Evolutionary conservation across 1,139 yeast genomes (phyloP).

Genomic region (Hemisphaericaspora xylanilytica): DNA sequence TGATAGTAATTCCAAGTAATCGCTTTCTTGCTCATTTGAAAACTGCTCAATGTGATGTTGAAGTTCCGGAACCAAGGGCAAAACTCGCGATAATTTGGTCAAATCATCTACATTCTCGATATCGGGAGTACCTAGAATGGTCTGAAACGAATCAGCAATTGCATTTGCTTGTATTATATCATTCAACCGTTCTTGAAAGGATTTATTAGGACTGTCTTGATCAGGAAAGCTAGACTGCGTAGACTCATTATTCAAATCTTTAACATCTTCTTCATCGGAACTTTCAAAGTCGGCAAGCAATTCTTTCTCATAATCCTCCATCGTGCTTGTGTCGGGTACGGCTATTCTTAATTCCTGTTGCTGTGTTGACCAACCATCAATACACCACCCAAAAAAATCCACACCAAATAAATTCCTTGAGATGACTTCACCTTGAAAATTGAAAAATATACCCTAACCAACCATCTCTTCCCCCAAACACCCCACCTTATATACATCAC

Average conservation of each 20-base stretch:
- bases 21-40: conserved; percentile 24
- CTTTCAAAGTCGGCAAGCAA: conserved; percentile 35
- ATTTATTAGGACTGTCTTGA: no score
- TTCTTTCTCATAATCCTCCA: conserved; percentile 32
- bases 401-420: no score
- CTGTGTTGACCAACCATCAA: background rate
- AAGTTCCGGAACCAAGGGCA: conserved; percentile 28
- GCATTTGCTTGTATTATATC: conserved; percentile 13
- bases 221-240: background rate
- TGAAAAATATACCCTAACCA: no score
- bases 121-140: conserved; percentile 17
- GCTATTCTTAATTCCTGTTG: no score
- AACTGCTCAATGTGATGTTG: conserved; percentile 23
- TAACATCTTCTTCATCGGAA: conserved; percentile 17
- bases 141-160: conserved; percentile 12
- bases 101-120: conserved; percentile 20
- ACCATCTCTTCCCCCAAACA: no score
- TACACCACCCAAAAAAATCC: no score
- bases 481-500: no score
- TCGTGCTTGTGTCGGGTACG: conserved; percentile 1
- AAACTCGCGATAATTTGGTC: conserved; percentile 21
- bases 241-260: conserved; percentile 2
- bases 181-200: conserved; percentile 16
- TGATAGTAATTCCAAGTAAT: conserved; percentile 35
- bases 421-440: no score